These are phyloP conservation scores for Colletotrichum filicis DNA, from an alignment of 2,329 filamentous ascomycete genomes.

Conservation along the genomic window DNA sequence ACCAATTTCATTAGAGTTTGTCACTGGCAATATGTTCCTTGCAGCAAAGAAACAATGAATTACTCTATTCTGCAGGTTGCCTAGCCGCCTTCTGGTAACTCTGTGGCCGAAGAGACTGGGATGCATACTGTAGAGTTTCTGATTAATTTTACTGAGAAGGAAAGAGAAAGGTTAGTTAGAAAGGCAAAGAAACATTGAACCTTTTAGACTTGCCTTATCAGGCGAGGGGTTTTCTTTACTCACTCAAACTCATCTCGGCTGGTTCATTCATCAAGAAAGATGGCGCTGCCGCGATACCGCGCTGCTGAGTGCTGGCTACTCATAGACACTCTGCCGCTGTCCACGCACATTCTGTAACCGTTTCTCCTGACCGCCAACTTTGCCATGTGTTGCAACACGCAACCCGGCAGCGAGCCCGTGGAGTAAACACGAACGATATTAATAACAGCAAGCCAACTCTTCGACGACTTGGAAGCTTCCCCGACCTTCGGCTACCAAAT, in stretches of 20 bases:
- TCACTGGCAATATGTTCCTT: background rate
- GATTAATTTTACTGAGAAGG: constrained; percentile 1
- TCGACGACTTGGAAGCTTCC: background rate
- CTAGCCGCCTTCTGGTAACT: background rate
- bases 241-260: background rate
- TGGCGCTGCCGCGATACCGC: background rate
- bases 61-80: background rate
- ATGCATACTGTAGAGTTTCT: background rate
- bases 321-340: background rate
- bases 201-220: constrained; percentile 1
- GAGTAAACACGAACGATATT: background rate
- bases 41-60: background rate
- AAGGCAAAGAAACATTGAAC: background rate
- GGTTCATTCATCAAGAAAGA: background rate
- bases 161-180: background rate
- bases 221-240: background rate
- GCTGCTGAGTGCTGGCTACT: background rate
- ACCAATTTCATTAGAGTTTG: constrained; percentile 15
- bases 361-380: background rate
- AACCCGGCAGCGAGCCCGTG: background rate
- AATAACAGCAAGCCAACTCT: background rate
- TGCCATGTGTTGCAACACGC: background rate
- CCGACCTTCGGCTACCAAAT: background rate
- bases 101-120: background rate
- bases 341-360: background rate